Evolutionary conservation across 345 rosid species (phyloP).

Genomic region (Conringia planisiliqua): DNA sequence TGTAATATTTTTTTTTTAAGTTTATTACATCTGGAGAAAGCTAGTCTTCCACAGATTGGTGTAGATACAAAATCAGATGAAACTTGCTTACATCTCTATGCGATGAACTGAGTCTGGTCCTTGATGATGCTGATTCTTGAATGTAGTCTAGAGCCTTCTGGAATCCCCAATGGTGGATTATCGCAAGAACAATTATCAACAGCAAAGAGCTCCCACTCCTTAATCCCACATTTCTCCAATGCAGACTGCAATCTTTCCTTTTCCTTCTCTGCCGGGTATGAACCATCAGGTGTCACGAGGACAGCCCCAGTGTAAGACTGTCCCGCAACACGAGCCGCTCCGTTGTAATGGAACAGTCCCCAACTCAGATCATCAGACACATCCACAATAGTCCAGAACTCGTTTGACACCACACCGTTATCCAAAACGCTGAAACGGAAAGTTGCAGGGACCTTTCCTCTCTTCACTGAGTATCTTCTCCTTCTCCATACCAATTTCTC

Average conservation of each 20-base stretch:
- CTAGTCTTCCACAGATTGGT: too few species aligned
- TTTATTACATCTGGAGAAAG: too few species aligned
- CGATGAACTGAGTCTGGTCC: constrained; percentile 4
- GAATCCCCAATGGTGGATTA: constrained; percentile 75
- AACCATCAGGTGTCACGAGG: constrained; percentile 78
- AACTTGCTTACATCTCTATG: background rate
- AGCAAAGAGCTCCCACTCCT: constrained; percentile 81
- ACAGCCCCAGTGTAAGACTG: constrained; percentile 94
- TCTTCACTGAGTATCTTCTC: constrained; percentile 75
- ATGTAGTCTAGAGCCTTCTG: constrained; percentile 73
- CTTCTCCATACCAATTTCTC: constrained; percentile 81
- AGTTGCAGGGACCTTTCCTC: constrained; percentile 65
- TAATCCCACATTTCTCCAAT: constrained; percentile 71
- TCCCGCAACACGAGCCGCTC: constrained; percentile 92
- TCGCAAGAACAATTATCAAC: constrained; percentile 78
- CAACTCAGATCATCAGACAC: constrained; percentile 82
- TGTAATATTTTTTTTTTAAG: too few species aligned
- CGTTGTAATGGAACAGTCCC: constrained; percentile 85
- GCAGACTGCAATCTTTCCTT: constrained; percentile 43
- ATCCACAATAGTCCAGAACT: constrained; percentile 84
- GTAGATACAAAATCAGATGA: too few species aligned
- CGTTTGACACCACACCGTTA: constrained; percentile 89
- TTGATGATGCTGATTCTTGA: constrained; percentile 30
- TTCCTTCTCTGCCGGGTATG: constrained; percentile 54
- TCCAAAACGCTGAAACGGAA: constrained; percentile 83